Evolutionary conservation across 2,329 filamentous ascomycete genomes (phyloP).

Genomic region (Dendryphion nanum): DNA sequence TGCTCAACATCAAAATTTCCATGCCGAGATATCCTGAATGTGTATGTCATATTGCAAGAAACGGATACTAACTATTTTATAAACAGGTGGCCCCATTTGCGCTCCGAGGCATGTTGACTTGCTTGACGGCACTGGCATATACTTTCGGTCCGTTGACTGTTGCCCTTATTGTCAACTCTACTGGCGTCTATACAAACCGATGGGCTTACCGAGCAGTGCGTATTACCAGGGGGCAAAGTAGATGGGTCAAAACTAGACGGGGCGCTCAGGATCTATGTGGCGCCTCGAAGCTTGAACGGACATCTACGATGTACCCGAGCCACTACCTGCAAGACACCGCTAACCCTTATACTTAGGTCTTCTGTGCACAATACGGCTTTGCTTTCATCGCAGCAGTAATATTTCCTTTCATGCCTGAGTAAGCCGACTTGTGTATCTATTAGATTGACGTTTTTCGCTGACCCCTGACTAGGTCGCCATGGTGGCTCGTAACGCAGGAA

Average conservation of each 20-base stretch:
- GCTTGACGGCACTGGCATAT: slow-evolving; percentile 42
- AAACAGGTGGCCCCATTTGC: slow-evolving; percentile 35
- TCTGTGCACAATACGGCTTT: slow-evolving; percentile 44
- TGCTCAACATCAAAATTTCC: too few relatives aligned
- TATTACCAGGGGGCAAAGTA: too few relatives aligned
- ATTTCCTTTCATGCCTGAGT: slow-evolving; percentile 26
- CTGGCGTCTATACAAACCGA: slow-evolving; percentile 34
- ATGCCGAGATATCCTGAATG: too few relatives aligned
- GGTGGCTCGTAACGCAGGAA: slow-evolving; percentile 68
- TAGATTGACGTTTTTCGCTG: not conserved
- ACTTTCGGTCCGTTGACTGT: slow-evolving; percentile 42
- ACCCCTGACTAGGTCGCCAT: slow-evolving; percentile 49
- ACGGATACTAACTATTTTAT: too few relatives aligned
- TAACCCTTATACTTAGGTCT: too few relatives aligned
- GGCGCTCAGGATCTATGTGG: too few relatives aligned
- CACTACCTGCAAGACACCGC: too few relatives aligned
- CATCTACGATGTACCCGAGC: too few relatives aligned
- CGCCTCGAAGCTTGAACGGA: too few relatives aligned
- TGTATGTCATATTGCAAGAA: too few relatives aligned
- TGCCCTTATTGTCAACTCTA: slow-evolving; percentile 26
- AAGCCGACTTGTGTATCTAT: too few relatives aligned
- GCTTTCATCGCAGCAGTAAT: slow-evolving; percentile 28
- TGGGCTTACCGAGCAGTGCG: slow-evolving; percentile 46
- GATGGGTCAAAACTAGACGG: too few relatives aligned
- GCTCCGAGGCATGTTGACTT: slow-evolving; percentile 39